Evolutionary conservation across 495 filamentous ascomycete genomes (phyloP).

Genomic region (Neurospora sp.): DNA sequence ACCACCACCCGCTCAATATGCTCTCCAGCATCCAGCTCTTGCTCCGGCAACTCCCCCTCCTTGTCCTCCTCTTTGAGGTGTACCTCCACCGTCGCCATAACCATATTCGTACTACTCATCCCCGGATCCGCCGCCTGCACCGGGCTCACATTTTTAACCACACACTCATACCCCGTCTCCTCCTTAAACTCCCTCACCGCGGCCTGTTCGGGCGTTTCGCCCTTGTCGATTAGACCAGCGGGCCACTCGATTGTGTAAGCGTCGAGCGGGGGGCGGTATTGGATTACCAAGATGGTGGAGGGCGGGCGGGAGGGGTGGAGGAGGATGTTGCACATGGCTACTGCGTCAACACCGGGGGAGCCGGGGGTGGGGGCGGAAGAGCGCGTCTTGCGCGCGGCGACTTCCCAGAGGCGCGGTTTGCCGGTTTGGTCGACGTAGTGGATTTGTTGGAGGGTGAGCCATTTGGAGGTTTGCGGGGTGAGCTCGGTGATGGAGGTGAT

Average conservation of each 20-base stretch:
- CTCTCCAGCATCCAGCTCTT: conserved; percentile 70
- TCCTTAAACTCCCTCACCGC: conserved; percentile 80
- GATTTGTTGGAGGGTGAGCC: conserved; percentile 42
- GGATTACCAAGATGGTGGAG: conserved; percentile 42
- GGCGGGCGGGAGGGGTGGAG: conserved; percentile 37
- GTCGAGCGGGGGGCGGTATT: conserved; percentile 70
- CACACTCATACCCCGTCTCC: conserved; percentile 69
- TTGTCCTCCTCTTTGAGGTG: conserved; percentile 42
- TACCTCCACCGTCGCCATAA: conserved; percentile 70
- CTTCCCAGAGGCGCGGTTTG: conserved; percentile 43
- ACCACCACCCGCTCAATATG: conserved; percentile 74
- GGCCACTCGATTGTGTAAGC: conserved; percentile 73
- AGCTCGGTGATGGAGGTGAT: conserved; percentile 37
- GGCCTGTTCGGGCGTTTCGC: conserved; percentile 66
- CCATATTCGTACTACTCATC: conserved; percentile 75
- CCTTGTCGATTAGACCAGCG: conserved; percentile 70
- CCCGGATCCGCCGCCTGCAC: conserved; percentile 42
- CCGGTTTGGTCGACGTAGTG: conserved; percentile 43
- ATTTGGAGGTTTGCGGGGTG: conserved; percentile 34
- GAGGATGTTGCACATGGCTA: conserved; percentile 46
- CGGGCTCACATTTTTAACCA: conserved; percentile 22
- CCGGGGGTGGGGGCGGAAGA: not conserved
- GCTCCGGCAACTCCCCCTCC: conserved; percentile 39
- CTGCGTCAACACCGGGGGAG: conserved; percentile 37
- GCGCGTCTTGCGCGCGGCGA: conserved; percentile 43